These are phyloP conservation scores for Fomitopsis schrenkii DNA, from an alignment of 1,284 basidiomycete genomes.

Conservation along the genomic window DNA sequence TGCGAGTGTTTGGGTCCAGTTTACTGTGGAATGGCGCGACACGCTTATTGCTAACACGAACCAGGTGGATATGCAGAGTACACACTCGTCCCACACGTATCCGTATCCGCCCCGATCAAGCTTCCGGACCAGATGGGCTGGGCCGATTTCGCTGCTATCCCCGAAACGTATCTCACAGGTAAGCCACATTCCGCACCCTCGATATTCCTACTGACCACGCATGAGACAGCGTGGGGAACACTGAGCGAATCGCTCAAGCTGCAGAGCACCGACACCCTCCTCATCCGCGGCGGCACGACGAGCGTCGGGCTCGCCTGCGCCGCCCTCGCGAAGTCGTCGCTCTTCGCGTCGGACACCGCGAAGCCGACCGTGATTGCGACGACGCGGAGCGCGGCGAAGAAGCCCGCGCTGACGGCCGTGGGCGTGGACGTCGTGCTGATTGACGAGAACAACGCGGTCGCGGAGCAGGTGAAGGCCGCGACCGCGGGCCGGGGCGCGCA, in stretches of 20 bases:
- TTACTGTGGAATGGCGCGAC: background rate
- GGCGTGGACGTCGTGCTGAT: constrained; percentile 7
- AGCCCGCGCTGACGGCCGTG: constrained; percentile 1
- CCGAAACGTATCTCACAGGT: constrained; percentile 9
- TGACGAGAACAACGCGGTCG: constrained; percentile 1
- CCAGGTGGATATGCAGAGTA: constrained; percentile 9
- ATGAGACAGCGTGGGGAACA: constrained; percentile 5
- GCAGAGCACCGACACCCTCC: constrained; percentile 4
- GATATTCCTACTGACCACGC: background rate
- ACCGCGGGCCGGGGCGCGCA: constrained; percentile 5
- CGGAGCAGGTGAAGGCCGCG: background rate
- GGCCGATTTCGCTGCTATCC: constrained; percentile 10
- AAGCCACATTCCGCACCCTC: background rate
- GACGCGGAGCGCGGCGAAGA: constrained; percentile 5
- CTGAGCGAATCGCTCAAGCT: constrained; percentile 7
- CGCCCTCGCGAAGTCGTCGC: constrained; percentile 8
- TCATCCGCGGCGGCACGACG: constrained; percentile 10
- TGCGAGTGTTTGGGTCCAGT: too few relatives aligned
- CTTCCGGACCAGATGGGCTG: constrained; percentile 5
- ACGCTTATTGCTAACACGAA: background rate
- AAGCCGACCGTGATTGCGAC: constrained; percentile 6
- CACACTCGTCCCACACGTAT: constrained; percentile 5
- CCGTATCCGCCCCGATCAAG: constrained; percentile 6
- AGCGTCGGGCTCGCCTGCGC: constrained; percentile 9
- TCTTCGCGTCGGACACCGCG: constrained; percentile 3